Evolutionary conservation across 106 monocot species (phyloP).

Genomic region (Dendrobium nobile): DNA sequence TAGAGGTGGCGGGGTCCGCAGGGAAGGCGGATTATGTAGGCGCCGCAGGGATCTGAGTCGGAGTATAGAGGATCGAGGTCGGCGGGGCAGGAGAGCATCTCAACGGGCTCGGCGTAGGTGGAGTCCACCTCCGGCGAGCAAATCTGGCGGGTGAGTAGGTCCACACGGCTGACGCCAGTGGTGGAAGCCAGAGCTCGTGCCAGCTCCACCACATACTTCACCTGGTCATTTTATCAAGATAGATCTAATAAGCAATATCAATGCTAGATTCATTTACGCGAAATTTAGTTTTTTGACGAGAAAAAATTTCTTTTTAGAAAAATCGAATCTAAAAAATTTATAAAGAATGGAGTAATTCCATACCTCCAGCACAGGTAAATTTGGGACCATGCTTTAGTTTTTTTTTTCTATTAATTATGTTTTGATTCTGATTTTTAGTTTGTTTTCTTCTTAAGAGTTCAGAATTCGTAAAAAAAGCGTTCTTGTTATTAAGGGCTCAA

Average conservation of each 20-base stretch:
- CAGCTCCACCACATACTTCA: constrained; percentile 90
- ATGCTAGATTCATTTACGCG: too few species aligned
- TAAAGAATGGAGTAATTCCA: too few species aligned
- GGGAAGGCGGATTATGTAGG: constrained; percentile 72
- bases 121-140: constrained; percentile 76
- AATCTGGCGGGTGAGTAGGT: constrained; percentile 83
- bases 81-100: constrained; percentile 28
- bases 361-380: background rate
- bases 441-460: too few species aligned
- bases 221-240: constrained; percentile 5
- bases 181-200: constrained; percentile 79
- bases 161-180: constrained; percentile 65
- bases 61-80: too few species aligned
- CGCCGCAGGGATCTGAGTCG: constrained; percentile 27
- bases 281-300: too few species aligned
- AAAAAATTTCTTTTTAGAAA: too few species aligned
- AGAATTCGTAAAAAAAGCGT: too few species aligned
- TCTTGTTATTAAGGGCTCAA: too few species aligned
- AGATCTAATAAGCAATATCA: constrained; percentile 12
- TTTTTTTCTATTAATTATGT: background rate
- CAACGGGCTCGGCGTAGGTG: constrained; percentile 88
- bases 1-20: constrained; percentile 57
- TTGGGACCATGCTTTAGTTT: background rate
- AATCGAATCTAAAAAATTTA: too few species aligned
- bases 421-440: background rate